These are phyloP conservation scores for Teratosphaeria pseudoeucalypti DNA, from an alignment of 2,329 filamentous ascomycete species.

Conservation along the genomic window DNA sequence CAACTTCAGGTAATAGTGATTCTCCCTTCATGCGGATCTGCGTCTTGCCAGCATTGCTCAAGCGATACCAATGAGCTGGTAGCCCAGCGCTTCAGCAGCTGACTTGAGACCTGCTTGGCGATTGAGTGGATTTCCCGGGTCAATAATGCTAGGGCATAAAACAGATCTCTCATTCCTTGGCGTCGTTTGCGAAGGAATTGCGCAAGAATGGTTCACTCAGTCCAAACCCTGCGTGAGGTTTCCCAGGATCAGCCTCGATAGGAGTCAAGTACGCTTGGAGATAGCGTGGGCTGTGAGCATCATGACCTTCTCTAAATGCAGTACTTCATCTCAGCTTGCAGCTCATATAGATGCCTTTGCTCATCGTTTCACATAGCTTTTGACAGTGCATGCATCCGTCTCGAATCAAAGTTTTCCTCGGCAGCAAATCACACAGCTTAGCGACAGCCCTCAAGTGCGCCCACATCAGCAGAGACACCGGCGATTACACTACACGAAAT, in stretches of 20 bases:
- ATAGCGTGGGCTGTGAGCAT: neutral
- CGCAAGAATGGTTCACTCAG: neutral
- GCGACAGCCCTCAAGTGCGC: slow-evolving; percentile 1
- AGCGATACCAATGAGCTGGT: neutral
- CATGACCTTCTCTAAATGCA: neutral
- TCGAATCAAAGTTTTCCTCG: neutral
- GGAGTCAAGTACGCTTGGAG: neutral
- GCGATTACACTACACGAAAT: neutral
- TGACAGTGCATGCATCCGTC: neutral
- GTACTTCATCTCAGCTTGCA: neutral
- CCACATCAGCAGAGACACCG: neutral
- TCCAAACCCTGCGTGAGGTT: neutral
- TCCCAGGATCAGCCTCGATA: neutral
- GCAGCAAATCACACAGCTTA: slow-evolving; percentile 2
- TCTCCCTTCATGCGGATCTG: neutral
- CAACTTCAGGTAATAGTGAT: neutral
- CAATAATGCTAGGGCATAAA: neutral
- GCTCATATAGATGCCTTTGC: neutral
- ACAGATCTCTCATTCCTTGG: neutral
- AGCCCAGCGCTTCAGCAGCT: neutral
- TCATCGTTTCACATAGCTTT: neutral
- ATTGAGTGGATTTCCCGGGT: neutral
- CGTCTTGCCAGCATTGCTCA: neutral
- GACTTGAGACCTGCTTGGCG: neutral
- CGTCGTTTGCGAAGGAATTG: neutral